Conservation (phyloP, 202 grass and related monocot genomes). For the Hordeum pubiflorum region DNA sequence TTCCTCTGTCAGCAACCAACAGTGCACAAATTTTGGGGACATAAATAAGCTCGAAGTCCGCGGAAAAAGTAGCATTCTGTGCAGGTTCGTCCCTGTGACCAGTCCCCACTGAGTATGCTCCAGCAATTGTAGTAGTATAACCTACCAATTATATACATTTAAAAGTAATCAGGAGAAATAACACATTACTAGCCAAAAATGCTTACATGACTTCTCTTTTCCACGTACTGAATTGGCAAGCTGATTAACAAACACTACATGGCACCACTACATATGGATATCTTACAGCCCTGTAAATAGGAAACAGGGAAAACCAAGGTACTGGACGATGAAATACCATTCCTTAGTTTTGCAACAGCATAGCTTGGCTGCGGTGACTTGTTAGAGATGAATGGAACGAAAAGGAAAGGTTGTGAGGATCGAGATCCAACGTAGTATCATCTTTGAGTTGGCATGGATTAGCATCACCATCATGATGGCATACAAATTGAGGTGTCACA, state of each 20-base stretch:
- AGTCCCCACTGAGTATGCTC: conserved; percentile 32
- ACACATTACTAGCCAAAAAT: background rate
- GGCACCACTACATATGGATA: background rate
- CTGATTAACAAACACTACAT: background rate
- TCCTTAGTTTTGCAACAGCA: background rate
- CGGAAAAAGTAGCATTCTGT: conserved; percentile 66
- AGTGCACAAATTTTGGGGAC: conserved; percentile 53
- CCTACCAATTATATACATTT: conserved; percentile 25
- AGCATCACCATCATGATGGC: background rate
- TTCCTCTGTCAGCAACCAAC: conserved; percentile 56
- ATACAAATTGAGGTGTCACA: background rate
- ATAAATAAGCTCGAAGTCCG: conserved; percentile 61
- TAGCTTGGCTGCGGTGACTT: background rate
- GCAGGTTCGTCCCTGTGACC: conserved; percentile 55
- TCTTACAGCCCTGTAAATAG: background rate
- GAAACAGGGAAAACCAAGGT: background rate
- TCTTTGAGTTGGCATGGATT: background rate
- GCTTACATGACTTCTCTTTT: background rate
- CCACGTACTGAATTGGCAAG: background rate
- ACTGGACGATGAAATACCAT: background rate
- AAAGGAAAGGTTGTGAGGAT: background rate
- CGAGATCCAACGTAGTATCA: background rate
- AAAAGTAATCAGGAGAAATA: conserved; percentile 8
- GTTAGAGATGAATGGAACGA: background rate
- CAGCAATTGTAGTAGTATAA: conserved; percentile 60